Conservation (phyloP, 2,329 filamentous ascomycete genomes). For the Tricladium varicosporioides region DNA sequence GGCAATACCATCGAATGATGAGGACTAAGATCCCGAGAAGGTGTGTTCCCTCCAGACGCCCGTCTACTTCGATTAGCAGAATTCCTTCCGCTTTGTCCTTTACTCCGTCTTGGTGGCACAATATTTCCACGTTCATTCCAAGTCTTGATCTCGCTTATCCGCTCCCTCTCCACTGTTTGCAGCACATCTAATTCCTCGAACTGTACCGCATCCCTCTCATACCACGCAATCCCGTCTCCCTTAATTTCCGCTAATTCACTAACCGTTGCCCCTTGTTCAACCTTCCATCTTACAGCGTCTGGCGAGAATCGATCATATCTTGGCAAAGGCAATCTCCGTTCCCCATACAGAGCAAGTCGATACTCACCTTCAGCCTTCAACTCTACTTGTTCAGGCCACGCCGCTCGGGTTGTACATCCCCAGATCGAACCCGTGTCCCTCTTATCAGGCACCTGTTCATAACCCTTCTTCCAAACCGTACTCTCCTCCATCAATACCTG, state of each 20-base stretch:
- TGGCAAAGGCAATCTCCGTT: slow-evolving; percentile 12
- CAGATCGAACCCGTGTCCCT: not conserved
- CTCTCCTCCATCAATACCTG: not conserved
- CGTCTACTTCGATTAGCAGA: too few species aligned
- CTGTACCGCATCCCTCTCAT: not conserved
- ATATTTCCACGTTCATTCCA: slow-evolving; percentile 2
- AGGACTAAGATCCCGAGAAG: too few species aligned
- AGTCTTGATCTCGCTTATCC: not conserved
- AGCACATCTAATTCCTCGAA: slow-evolving; percentile 3
- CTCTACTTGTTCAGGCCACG: slow-evolving; percentile 14
- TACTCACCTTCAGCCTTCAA: slow-evolving; percentile 14
- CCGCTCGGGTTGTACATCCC: not conserved
- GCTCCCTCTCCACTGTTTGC: slow-evolving; percentile 4
- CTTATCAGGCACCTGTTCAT: slow-evolving; percentile 1
- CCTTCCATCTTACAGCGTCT: slow-evolving; percentile 3
- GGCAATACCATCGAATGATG: too few species aligned
- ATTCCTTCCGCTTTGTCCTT: too few species aligned
- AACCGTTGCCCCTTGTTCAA: not conserved
- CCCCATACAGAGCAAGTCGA: slow-evolving; percentile 1
- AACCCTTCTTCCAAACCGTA: slow-evolving; percentile 7
- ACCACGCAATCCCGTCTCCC: slow-evolving; percentile 9
- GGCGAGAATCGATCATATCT: slow-evolving; percentile 3
- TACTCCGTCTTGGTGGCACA: not conserved
- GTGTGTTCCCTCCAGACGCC: too few species aligned
- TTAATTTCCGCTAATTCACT: not conserved